Evolutionary conservation across 2,329 filamentous ascomycete genomes (phyloP).

Genomic region (Sordariomycetes sp.): DNA sequence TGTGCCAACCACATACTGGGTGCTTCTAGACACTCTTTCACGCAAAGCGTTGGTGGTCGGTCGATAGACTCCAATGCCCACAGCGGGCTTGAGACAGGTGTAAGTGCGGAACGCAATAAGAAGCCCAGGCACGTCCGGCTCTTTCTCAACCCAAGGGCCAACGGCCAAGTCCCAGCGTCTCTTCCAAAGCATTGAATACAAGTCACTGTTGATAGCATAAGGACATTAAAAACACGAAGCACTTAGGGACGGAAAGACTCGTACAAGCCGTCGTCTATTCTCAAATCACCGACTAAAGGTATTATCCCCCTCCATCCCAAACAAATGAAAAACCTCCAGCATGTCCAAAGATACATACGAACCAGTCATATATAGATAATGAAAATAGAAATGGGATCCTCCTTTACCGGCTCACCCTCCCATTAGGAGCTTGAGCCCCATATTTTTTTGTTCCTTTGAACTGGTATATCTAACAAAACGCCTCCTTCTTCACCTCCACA

Average conservation of each 20-base stretch:
- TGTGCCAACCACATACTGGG: too few relatives aligned
- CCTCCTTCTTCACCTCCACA: not conserved
- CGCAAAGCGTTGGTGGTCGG: too few relatives aligned
- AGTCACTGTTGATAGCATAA: not conserved
- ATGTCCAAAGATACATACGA: conserved; percentile 27
- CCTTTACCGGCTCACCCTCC: conserved; percentile 6
- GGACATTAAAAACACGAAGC: not conserved
- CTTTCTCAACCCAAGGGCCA: too few relatives aligned
- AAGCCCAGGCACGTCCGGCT: too few relatives aligned
- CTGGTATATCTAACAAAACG: not conserved
- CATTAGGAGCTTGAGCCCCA: not conserved
- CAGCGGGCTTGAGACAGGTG: too few relatives aligned
- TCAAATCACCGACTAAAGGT: not conserved
- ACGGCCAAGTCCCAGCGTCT: too few relatives aligned
- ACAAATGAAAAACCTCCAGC: not conserved
- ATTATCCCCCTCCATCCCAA: not conserved
- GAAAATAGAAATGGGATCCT: conserved; percentile 3
- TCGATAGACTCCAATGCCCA: too few relatives aligned
- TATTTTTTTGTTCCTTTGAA: not conserved
- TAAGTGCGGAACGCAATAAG: too few relatives aligned
- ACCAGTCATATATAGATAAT: conserved; percentile 32
- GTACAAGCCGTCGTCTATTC: not conserved
- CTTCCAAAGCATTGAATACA: not conserved
- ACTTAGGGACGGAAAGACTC: not conserved
- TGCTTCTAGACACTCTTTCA: too few relatives aligned